Base-by-base conservation (phyloP, 495 filamentous ascomycete species). In the Tetracladium setigerum region DNA sequence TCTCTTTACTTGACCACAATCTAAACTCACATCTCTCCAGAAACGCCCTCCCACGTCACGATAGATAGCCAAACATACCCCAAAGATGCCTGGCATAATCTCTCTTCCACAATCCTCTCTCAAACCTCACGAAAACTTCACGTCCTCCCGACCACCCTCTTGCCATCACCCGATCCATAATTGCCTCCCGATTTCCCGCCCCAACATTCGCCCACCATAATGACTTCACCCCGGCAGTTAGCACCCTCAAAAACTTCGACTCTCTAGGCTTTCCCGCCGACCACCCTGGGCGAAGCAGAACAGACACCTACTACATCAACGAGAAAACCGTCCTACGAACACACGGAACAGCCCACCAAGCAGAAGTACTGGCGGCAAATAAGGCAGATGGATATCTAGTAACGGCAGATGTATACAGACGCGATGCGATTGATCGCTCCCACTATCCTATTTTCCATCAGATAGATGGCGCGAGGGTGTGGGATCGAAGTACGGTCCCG, bases 401-500 rank as follows among this genome's bases (percentile, higher is more conserved):
- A 57, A 82, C 82, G 50, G 94, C 89, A n/a, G 92, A 98, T 63
- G 92, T 98, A 11, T 98, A 97, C 66, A 81, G 92, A 16, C 77
- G 92, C 47, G 92, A 98, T 75, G 89, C 90, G 22, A 83, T 98
- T 58, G 92, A 98, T 62, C 81, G 87, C 43, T 87, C 79, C 55
- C 92, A 98, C 64, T 96, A 95, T 71, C 92, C 92, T 3, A 77
- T 95, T 47, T 98, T 98, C 66, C 94, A 98, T 67, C 92, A 98
- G 68, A 96, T 97, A 89, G 92, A 98, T 61, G 94, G 89, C 12
- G 90, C 91, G 7, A 73, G 82, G 53, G 81, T 89, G 48, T 98
- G 92, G 92, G 87, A 94, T 64, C 79, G 89, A 10, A 61, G 43
- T 16, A 71, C 69, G 48, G 69, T 78, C 6, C 67, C 77, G 6